Base-by-base conservation (phyloP, 2,329 filamentous ascomycete genomes). In the Coleophoma eucalyptorum region DNA sequence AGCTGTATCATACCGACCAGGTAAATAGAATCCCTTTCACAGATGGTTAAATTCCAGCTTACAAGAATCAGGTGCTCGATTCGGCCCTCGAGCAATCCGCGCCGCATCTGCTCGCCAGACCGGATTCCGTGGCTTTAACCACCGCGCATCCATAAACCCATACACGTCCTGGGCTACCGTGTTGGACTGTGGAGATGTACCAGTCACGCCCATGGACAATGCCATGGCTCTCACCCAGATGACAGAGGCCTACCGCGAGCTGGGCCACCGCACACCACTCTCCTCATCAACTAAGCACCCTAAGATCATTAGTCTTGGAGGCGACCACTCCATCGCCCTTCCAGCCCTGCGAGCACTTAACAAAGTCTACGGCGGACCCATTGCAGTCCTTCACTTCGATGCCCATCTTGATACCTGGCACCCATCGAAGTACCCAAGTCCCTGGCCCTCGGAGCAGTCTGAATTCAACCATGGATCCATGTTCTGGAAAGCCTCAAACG, bases 181-280 rank as follows among this genome's bases (percentile, higher is more conserved):
- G 52, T 75, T 93, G 46, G 92, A 97, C 73, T 97, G 92, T 67
- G 92, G 92, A 43, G 92, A 96, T 66, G 90, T 96, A 50, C 90
- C 92, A 26, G 77, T 95, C 58, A 89, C 87, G 0, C 91, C 91
- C 0, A 86, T 95, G 60, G 90, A 96, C 72, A 96, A 96, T 66
- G 82, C 76, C 1, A 75, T 96, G 15, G 92, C 92, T 0, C 73
- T 92, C 49, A 75, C 78, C 42, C 92, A 96, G 70, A 96, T 96
- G 90, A 89, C 61, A 5, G 45, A 55, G 19, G 62, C 63, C 11
- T 64, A 63, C 21, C 55, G 61, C 6, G 61, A 63, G 50, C 57
- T 65, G 1, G 57, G 58, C 1, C 55, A 62, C 19, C 58, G 63
- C 7, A 33, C 55, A 7, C 55, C 63, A 2, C 48, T 58, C 26